Conservation (phyloP, 2,329 filamentous ascomycete species). For the Metarhizium humberi region DNA sequence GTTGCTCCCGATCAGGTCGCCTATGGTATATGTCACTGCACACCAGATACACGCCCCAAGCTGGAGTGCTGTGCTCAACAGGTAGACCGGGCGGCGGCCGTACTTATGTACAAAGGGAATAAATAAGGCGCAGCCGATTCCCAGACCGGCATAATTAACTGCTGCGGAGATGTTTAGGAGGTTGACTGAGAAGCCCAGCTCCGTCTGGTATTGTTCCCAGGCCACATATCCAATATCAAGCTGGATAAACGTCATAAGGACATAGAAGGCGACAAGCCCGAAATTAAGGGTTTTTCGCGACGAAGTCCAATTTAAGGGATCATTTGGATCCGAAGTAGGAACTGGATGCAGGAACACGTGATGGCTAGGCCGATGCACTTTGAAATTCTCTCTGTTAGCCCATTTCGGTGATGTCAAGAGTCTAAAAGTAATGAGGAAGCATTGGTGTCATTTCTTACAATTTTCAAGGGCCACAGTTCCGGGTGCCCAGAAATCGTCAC, state of each 20-base stretch:
- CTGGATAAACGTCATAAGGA: conserved; percentile 58
- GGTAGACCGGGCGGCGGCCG: conserved; percentile 22
- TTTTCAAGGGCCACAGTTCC: too few species aligned
- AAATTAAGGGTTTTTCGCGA: conserved; percentile 23
- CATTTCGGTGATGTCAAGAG: too few species aligned
- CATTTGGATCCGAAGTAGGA: too few species aligned
- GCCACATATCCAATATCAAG: conserved; percentile 25
- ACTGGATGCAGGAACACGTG: too few species aligned
- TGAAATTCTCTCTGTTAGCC: too few species aligned
- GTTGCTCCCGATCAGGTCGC: conserved; percentile 10
- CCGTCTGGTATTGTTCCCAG: conserved; percentile 1
- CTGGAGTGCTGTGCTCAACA: conserved; percentile 12
- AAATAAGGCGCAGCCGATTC: conserved; percentile 14
- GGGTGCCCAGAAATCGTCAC: too few species aligned
- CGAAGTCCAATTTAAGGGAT: not conserved
- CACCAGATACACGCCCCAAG: conserved; percentile 10
- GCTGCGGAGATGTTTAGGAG: conserved; percentile 19
- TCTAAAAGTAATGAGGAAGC: too few species aligned
- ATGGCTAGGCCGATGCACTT: too few species aligned
- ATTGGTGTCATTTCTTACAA: too few species aligned
- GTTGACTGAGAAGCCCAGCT: conserved; percentile 10
- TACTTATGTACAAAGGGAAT: conserved; percentile 24
- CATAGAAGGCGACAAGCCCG: conserved; percentile 48
- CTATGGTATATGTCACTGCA: conserved; percentile 8
- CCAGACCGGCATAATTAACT: conserved; percentile 20